Base-by-base conservation (phyloP, 257 asterid species). In the Henckelia pumila region DNA sequence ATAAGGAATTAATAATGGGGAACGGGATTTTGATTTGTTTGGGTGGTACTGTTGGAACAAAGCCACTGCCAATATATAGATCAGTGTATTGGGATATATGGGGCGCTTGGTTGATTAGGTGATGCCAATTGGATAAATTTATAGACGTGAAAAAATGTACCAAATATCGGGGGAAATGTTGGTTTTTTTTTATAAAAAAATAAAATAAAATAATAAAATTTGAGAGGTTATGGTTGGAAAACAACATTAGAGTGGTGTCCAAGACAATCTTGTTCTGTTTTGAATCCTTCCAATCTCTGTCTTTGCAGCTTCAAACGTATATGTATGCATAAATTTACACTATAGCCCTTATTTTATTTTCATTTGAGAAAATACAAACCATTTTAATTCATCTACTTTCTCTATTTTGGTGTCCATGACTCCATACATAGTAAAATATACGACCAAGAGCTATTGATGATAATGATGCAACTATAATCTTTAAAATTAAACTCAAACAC, bases 161-260 rank as follows among this genome's bases (percentile, higher is more conserved):
- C 30, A 26, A 26, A 26, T n/a, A n/a, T n/a, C n/a, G n/a, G n/a
- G n/a, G n/a, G n/a, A n/a, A n/a, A n/a, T n/a, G n/a, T n/a, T n/a
- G n/a, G n/a, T n/a, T n/a, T n/a, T n/a, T n/a, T n/a, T n/a, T n/a
- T n/a, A n/a, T n/a, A n/a, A n/a, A n/a, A n/a, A n/a, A n/a, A n/a
- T n/a, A n/a, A n/a, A n/a, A n/a, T n/a, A n/a, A n/a, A n/a, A n/a
- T n/a, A n/a, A n/a, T n/a, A n/a, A n/a, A n/a, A n/a, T n/a, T n/a
- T n/a, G n/a, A n/a, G 66, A 74, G 14, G 62, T 26, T 71, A 79
- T 76, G 17, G 77, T 78, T 75, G 80, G 80, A 80, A 66, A 83
- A 78, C 77, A 76, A 76, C 88, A 75, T 71, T 69, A 71, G 86
- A 83, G 86, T 83, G 82, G 70, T 80, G 84, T 83, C 82, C 71